Percentiles rank a stretch among this genome's conserved stretches.
Conservation (phyloP, 202 grass and related monocot species). For the Setaria italica region DNA sequence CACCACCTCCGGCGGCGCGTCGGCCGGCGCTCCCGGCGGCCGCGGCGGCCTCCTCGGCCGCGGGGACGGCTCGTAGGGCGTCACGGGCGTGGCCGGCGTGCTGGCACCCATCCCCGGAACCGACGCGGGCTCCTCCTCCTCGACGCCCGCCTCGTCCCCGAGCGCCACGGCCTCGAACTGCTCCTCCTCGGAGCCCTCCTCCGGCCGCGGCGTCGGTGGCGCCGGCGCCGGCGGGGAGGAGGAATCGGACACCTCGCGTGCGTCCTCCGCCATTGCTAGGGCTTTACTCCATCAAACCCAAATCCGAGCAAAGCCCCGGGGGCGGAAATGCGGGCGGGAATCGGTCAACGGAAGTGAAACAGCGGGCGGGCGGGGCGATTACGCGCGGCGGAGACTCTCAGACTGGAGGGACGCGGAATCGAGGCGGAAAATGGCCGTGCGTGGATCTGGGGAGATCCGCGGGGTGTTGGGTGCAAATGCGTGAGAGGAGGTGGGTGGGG, state of each 20-base stretch:
- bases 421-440: conserved; percentile 1
- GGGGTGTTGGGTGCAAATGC: conserved; percentile 23
- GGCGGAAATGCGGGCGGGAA: conserved; percentile 52
- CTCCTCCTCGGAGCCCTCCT: conserved; percentile 46
- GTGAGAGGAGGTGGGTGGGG: not conserved
- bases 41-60: conserved; percentile 42
- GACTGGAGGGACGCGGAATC: conserved; percentile 11
- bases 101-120: conserved; percentile 44
- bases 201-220: not conserved
- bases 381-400: not conserved
- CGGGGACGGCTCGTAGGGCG: conserved; percentile 40
- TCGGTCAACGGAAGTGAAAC: conserved; percentile 76
- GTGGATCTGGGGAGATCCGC: conserved; percentile 50
- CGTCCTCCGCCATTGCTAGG: conserved; percentile 77
- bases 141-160: conserved; percentile 38
- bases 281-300: conserved; percentile 51
- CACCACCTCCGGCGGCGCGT: conserved; percentile 71
- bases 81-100: conserved; percentile 18
- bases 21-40: conserved; percentile 48
- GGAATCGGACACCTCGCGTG: conserved; percentile 46
- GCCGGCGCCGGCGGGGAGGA: conserved; percentile 4
- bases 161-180: conserved; percentile 56
- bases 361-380: not conserved
- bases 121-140: conserved; percentile 17
- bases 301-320: conserved; percentile 25